Evolutionary conservation across 306 rosid species (phyloP), one percentile per base, ranked within the genome.

Genomic region (Hippophae tibetana): DNA sequence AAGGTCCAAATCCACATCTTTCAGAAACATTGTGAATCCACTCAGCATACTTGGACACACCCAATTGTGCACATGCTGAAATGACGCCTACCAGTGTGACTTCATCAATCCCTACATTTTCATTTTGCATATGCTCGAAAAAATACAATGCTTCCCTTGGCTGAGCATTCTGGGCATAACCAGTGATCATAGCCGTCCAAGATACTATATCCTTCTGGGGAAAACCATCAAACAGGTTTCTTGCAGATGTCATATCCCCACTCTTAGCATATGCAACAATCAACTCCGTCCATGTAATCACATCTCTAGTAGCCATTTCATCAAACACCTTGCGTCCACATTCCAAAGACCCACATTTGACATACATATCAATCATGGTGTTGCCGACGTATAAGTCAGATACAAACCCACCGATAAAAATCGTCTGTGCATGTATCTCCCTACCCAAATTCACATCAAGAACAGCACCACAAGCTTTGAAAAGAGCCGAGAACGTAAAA

Each of bases 121-220:
- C 69, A 31, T 69, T 64, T 13, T 44, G 71, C 85, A 87, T 75
- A 61, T 12, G 68, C 52, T 53, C 64, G 26, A 86, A 90, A 74
- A 72, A 55, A 43, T 80, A 76, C 72, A 90, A 60, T 0, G 94
- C 97, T 47, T 77, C 82, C 56, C 63, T 66, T 0, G 95, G 94
- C 74, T 59, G 79, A 46, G 79, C 88, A 70, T 90, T 86, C 57
- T 90, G 90, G 2, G 94, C 83, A 68, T 79, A 90, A 8, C 95
- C 95, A 2, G 74, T 82, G 45, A 90, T 77, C 89, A 90, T 81
- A 0, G 94, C 78, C 11, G 94, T 90, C 97, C 97, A 90, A 11
- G 77, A 82, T 76, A 90, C 94, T 79, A 75, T 82, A 78, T 90
- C 95, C 65, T 84, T 90, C 61, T 44, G 56, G 0, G 77, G 83